Evolutionary conservation across 176 grass and related monocot species (phyloP), one percentile per base, ranked within the genome.

Genomic region (Zoysia japonica): DNA sequence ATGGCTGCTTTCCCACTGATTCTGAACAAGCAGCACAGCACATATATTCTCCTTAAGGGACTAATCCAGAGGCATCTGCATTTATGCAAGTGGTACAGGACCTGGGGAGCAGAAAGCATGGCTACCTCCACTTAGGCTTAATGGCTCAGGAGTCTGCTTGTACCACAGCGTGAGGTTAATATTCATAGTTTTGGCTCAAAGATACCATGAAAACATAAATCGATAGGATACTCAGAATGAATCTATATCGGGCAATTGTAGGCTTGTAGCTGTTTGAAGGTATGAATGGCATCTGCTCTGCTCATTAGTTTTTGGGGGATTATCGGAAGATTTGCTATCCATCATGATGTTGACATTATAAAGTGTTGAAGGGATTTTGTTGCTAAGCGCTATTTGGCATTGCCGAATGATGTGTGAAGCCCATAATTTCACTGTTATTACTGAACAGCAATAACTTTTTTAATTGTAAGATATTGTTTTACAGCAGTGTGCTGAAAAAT

Each of bases 1-100:
- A 86, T 65, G 46, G 8, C 41, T 75, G 50, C 79, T 90, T 83
- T 83, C 79, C 83, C 63, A 83, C 69, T 56, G 79, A 74, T 83
- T 61, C 54, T 79, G 74, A 74, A 78, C 72, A 71, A 17, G 76
- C 41, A 54, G 71, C 61, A 72, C 63, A 84, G 38, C 71, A 67
- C 11, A 36, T 52, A 73, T 89, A 90, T 90, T 78, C 83, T 86
- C 45, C 37, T 42, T 70, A 80, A 80, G 49, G 62, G 20, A 42
- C 66, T 84, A 80, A 80, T 66, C 75, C 65, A 76, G 72, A 72
- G 64, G 55, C 63, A 84, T 87, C 60, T 80, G 47, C 84, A 67
- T 68, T 84, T 65, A 80, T 60, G 80, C 76, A 77, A 80, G 65
- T 87, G 65, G 50, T 50, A 19, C 70, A 50, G 50, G 64, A 60